Percentiles rank a stretch among this genome's conserved stretches.
Conservation (phyloP, 2,329 filamentous ascomycete genomes). For the Bimuria novae-zelandiae region DNA sequence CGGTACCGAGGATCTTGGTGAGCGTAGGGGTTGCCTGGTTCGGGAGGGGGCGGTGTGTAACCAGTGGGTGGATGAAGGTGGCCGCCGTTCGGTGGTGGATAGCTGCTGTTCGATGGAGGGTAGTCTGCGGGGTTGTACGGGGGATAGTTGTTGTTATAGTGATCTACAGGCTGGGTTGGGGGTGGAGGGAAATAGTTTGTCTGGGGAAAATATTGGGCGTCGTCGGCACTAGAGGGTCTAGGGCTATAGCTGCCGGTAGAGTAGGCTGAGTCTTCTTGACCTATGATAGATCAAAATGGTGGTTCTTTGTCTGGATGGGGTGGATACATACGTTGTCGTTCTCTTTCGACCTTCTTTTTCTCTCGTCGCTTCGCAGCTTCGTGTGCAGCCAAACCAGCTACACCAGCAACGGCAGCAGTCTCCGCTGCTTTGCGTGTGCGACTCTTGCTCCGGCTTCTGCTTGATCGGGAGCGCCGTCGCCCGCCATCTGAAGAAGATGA, state of each 20-base stretch:
- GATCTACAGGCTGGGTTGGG: constrained; percentile 37
- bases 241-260: constrained; percentile 42
- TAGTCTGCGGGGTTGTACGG: constrained; percentile 53
- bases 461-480: constrained; percentile 38
- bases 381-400: constrained; percentile 61
- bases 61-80: constrained; percentile 32
- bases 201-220: constrained; percentile 50
- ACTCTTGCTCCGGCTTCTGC: constrained; percentile 50
- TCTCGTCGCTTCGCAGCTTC: constrained; percentile 62
- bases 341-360: constrained; percentile 59
- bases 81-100: constrained; percentile 7
- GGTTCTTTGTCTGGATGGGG: constrained; percentile 4
- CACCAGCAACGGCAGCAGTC: constrained; percentile 62
- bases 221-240: constrained; percentile 34
- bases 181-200: constrained; percentile 57
- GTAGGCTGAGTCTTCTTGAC: constrained; percentile 43
- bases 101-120: constrained; percentile 8
- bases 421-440: constrained; percentile 58
- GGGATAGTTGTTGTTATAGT: constrained; percentile 33
- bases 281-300: constrained; percentile 28
- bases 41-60: constrained; percentile 36
- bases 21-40: constrained; percentile 30
- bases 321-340: constrained; percentile 54
- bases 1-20: constrained; percentile 41
- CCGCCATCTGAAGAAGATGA: constrained; percentile 49